These are phyloP conservation scores for Pontederia paniculata DNA, from an alignment of 176 grass and related monocot species.

Conservation along the genomic window DNA sequence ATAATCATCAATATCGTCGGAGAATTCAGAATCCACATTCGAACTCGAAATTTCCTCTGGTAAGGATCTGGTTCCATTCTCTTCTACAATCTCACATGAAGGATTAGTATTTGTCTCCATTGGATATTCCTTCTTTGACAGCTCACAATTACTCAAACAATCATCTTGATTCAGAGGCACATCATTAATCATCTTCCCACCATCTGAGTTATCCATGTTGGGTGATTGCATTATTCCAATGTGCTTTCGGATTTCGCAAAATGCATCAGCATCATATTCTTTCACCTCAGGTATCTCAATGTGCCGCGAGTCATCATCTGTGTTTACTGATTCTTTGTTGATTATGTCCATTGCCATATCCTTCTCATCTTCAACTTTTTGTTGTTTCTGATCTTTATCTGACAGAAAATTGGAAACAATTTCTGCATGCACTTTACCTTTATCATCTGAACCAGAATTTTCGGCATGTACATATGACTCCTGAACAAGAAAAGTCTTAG, in stretches of 20 bases:
- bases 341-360: not conserved
- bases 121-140: not conserved
- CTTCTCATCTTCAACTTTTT: not conserved
- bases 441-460: not conserved
- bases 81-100: not conserved
- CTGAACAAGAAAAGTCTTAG: slow-evolving; percentile 46
- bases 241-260: no score
- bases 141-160: no score
- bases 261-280: no score
- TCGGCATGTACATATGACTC: slow-evolving; percentile 28
- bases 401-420: not conserved
- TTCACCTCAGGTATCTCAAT: no score
- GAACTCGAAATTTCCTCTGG: no score
- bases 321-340: not conserved
- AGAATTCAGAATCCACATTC: no score
- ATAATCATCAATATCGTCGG: no score
- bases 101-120: not conserved
- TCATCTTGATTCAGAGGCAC: no score
- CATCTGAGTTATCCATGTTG: no score
- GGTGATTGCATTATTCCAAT: no score
- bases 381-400: not conserved
- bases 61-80: not conserved
- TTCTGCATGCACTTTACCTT: not conserved
- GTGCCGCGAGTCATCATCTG: no score
- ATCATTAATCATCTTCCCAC: no score